Conservation (phyloP, 257 asterid species). For the Solanum virginianum region DNA sequence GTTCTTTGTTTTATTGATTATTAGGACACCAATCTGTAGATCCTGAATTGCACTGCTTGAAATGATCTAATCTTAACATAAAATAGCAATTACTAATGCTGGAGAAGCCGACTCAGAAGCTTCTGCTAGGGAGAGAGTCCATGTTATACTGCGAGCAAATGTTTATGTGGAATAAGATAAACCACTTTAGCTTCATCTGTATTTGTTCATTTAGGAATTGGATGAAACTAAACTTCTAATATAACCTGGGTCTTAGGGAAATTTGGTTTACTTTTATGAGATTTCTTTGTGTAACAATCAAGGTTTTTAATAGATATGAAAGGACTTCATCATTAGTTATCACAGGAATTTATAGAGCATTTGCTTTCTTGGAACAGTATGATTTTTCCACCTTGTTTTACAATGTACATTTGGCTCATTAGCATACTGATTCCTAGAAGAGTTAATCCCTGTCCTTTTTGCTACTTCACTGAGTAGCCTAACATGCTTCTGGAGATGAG, state of each 20-base stretch:
- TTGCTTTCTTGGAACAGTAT: not conserved
- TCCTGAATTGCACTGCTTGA: not conserved
- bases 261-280: not conserved
- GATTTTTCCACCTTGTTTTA: not conserved
- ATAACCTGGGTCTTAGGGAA: not conserved
- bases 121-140: not conserved
- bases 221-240: not conserved
- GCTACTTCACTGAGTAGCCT: not conserved
- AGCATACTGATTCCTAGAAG: not conserved
- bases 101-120: not conserved
- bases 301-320: not conserved
- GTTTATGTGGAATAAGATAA: not conserved
- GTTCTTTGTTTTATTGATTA: not conserved
- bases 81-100: not conserved
- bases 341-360: not conserved
- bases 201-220: not conserved
- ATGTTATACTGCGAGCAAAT: not conserved
- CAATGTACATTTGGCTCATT: not conserved
- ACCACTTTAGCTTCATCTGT: not conserved
- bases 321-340: not conserved
- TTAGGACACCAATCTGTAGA: not conserved
- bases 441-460: not conserved
- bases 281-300: not conserved
- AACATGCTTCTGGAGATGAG: not conserved
- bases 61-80: not conserved